A percentile compares a stretch with the other conserved stretches of the same genome.
These are phyloP conservation scores for Phytophthora pistaciae DNA, from an alignment of 352 stramenopile species.

Conservation along the genomic window DNA sequence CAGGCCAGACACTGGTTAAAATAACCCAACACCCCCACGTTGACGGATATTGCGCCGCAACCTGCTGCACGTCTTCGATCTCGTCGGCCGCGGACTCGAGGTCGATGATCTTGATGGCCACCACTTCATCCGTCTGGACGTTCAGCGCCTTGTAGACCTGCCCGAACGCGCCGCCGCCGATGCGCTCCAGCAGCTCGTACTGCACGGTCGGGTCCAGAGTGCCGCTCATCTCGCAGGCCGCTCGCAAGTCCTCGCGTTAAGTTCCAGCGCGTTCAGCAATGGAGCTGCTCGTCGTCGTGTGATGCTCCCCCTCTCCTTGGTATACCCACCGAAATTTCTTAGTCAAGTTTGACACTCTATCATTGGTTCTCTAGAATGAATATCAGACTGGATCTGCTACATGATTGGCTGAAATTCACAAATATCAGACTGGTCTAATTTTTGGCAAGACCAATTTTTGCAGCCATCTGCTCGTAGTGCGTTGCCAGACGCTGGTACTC, in stretches of 20 bases:
- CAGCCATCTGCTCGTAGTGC: constrained; percentile 61
- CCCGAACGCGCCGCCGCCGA: constrained; percentile 84
- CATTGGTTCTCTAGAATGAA: constrained; percentile 12
- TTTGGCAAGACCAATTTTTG: constrained; percentile 34
- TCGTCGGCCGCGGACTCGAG: constrained; percentile 85
- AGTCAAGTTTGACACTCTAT: not conserved
- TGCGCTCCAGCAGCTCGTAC: constrained; percentile 85
- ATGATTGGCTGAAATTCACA: constrained; percentile 11
- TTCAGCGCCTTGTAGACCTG: constrained; percentile 85
- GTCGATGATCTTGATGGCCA: constrained; percentile 89
- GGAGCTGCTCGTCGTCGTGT: constrained; percentile 1
- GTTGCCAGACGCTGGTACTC: constrained; percentile 64
- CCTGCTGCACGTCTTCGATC: constrained; percentile 89
- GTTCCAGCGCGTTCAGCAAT: not conserved
- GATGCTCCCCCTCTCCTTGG: constrained; percentile 1
- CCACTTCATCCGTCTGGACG: constrained; percentile 72
- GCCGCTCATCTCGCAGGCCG: constrained; percentile 45
- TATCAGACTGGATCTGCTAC: not conserved
- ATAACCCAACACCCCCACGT: not conserved
- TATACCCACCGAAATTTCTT: constrained; percentile 14
- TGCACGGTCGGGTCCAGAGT: constrained; percentile 60
- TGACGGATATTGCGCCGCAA: constrained; percentile 12
- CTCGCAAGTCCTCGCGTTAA: not conserved
- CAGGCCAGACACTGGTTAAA: not conserved
- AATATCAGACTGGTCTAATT: not conserved